Percentiles rank a stretch among this genome's conserved stretches.
Evolutionary conservation across 352 stramenopile genomes (phyloP).

Genomic region (Blastocystis hominis): DNA sequence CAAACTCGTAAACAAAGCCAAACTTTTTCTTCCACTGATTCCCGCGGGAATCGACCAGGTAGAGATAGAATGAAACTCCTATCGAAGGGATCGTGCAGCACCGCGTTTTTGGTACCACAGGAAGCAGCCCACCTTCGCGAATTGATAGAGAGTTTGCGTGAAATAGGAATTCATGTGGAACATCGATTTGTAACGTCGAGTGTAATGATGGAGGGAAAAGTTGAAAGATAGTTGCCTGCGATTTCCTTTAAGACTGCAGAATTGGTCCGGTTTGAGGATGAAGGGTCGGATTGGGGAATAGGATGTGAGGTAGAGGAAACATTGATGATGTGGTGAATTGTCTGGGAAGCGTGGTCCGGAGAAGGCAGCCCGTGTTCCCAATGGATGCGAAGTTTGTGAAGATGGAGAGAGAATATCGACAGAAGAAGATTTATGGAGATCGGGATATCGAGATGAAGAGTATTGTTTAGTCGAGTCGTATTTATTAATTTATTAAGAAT

Average conservation of each 20-base stretch:
- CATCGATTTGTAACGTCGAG: neutral
- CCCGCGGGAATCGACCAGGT: slow-evolving; percentile 12
- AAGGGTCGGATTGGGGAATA: neutral
- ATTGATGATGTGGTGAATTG: slow-evolving; percentile 7
- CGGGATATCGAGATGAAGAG: neutral
- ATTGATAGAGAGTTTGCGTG: neutral
- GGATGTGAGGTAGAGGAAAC: neutral
- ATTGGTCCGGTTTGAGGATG: slow-evolving; percentile 3
- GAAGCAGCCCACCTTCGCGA: neutral
- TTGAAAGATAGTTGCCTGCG: neutral
- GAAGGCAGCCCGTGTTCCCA: neutral
- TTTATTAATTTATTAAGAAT: neutral
- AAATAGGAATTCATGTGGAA: neutral
- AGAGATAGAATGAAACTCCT: neutral
- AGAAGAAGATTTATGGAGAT: slow-evolving; percentile 12
- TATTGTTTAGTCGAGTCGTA: neutral
- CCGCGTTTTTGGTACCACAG: slow-evolving; percentile 15
- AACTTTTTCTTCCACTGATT: slow-evolving; percentile 17
- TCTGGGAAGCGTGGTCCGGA: neutral
- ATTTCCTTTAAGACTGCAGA: slow-evolving; percentile 36
- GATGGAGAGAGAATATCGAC: slow-evolving; percentile 18
- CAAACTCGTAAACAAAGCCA: slow-evolving; percentile 38
- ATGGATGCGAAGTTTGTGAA: slow-evolving; percentile 15
- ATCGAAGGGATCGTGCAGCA: neutral
- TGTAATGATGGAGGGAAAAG: neutral